These are phyloP conservation scores for Xylariaceae sp. DNA, from an alignment of 2,329 filamentous ascomycete genomes.

Conservation along the genomic window DNA sequence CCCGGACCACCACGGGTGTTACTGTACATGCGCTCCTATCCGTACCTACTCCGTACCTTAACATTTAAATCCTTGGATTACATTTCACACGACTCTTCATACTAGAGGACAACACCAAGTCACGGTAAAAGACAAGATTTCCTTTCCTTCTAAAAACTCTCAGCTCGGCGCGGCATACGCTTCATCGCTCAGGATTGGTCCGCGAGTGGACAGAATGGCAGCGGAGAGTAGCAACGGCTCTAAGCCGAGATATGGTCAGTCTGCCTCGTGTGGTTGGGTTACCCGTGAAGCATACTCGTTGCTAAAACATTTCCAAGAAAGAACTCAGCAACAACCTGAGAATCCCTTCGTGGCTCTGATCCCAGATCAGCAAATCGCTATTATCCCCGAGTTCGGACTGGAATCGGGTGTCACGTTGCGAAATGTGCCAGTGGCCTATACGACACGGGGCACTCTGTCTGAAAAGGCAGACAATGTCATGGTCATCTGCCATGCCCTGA, in stretches of 20 bases:
- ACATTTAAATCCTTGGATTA: too few relatives aligned
- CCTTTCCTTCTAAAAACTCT: too few relatives aligned
- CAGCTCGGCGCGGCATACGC: too few relatives aligned
- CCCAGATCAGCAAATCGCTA: slow-evolving; percentile 76
- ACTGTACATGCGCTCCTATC: too few relatives aligned
- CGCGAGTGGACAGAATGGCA: slow-evolving; percentile 16
- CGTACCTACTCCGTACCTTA: too few relatives aligned
- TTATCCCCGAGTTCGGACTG: slow-evolving; percentile 83
- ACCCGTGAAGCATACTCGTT: slow-evolving; percentile 39
- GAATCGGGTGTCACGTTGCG: slow-evolving; percentile 80
- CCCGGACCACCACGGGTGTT: too few relatives aligned
- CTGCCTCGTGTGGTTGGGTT: slow-evolving; percentile 3
- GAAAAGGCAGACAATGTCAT: slow-evolving; percentile 57
- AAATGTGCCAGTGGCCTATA: slow-evolving; percentile 68
- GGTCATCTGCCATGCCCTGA: slow-evolving; percentile 77
- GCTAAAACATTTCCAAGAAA: slow-evolving; percentile 62
- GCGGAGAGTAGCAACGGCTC: slow-evolving; percentile 11
- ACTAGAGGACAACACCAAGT: too few relatives aligned
- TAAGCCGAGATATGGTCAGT: slow-evolving; percentile 27
- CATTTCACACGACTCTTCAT: too few relatives aligned
- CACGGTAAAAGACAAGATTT: too few relatives aligned
- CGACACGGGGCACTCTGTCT: slow-evolving; percentile 54
- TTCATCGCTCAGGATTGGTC: too few relatives aligned
- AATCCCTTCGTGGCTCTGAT: slow-evolving; percentile 87
- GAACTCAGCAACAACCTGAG: slow-evolving; percentile 65